Evolutionary conservation across 2,329 filamentous ascomycete genomes (phyloP), one percentile per base, ranked within the genome.

Genomic region (Penicillium freii): DNA sequence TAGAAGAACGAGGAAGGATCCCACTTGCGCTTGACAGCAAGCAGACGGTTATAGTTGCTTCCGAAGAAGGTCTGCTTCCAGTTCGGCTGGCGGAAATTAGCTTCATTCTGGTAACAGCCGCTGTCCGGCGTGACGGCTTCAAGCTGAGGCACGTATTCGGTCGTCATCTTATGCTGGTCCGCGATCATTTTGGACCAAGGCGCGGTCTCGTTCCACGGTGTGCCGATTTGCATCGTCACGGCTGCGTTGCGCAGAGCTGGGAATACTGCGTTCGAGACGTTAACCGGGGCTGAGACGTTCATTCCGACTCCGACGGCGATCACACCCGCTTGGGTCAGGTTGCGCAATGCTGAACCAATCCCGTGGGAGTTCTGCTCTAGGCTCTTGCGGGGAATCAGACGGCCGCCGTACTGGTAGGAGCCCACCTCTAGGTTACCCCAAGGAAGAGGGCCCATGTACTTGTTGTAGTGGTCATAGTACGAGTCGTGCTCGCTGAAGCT

Each of bases 101-200:
- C 75, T 59, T 80, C 78, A 52, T 79, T 80, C 56, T 77, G 60
- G 59, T 81, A 80, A 4, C 67, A 67, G 2, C 75, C 74, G 7
- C 70, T 70, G 40, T 71, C 67, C 0, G 77, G 76, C 1, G 76
- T 75, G 11, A 77, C 58, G 10, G 67, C 71, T 51, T 75, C 72
- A 3, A 80, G 60, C 46, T 70, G 65, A 5, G 77, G 75, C 8
- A 77, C 67, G 15, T 71, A 70, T 1, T 73, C 66, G n/a, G 76
- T 58, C 3, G 76, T 79, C 59, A 79, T 77, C 51, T 67, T 63
- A 23, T 66, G 44, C 58, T 77, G 73, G 33, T 71, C 68, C 0
- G 62, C 71, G 5, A 75, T 29, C 70, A 76, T 76, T 4, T 74
- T 56, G 27, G 62, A 59, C 67, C 71, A 71, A 0, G 75, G 71